A percentile compares a stretch with the other conserved stretches of the same genome.
Conservation (phyloP, 257 asterid genomes). For the Ligustrum vulgare region DNA sequence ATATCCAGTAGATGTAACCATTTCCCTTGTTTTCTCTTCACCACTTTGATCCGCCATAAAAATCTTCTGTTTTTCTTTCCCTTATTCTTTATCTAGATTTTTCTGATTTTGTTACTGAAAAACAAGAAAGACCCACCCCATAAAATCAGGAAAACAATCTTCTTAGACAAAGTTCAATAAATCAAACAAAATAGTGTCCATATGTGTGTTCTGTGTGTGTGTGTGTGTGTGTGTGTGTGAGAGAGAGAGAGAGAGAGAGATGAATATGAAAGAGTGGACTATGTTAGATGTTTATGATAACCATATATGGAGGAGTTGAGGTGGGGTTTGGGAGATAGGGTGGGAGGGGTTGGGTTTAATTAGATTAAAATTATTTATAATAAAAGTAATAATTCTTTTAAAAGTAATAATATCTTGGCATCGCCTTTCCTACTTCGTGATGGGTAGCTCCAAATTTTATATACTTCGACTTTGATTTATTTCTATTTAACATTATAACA, state of each 20-base stretch:
- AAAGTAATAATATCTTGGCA: no score
- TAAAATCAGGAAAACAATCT: conserved; percentile 21
- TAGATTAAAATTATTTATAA: no score
- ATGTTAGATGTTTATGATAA: conserved; percentile 19
- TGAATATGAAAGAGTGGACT: conserved; percentile 8
- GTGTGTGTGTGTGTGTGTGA: no score
- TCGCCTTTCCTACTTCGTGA: no score
- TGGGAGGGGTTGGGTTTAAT: neutral
- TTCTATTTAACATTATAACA: no score
- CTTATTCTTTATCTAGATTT: conserved; percentile 6
- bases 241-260: neutral
- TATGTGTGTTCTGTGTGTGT: neutral
- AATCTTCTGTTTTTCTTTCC: neutral
- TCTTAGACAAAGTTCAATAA: conserved; percentile 18
- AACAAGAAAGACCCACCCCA: conserved; percentile 29
- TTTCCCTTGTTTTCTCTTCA: conserved; percentile 32
- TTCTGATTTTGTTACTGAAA: conserved; percentile 20
- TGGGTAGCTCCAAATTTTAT: no score
- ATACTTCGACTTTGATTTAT: no score
- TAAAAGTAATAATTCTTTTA: no score
- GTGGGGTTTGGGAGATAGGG: neutral
- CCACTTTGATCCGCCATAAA: conserved; percentile 42
- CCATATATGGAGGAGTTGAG: neutral
- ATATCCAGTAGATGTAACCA: conserved; percentile 49
- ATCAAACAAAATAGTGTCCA: conserved; percentile 21